These are phyloP conservation scores for Balansia obtecta DNA, from an alignment of 2,329 filamentous ascomycete genomes.

Conservation along the genomic window DNA sequence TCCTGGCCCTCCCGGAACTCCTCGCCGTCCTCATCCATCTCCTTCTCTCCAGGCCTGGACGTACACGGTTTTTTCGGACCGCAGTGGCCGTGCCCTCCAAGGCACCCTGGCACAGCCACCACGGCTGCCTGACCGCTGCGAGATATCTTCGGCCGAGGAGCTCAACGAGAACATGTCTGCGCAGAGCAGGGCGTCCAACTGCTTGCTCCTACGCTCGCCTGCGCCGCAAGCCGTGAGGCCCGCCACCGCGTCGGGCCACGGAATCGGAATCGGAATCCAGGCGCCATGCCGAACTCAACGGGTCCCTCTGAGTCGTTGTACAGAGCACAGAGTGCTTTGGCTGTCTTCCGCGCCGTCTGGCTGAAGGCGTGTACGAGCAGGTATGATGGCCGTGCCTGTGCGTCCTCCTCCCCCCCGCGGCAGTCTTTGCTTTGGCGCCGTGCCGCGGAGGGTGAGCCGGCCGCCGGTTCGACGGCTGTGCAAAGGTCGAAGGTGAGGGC, in stretches of 20 bases:
- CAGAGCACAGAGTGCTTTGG: conserved; percentile 57
- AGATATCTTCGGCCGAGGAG: conserved; percentile 53
- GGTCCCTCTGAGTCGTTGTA: conserved; percentile 49
- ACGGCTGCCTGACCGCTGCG: conserved; percentile 52
- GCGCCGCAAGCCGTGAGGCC: no score
- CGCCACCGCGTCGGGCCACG: conserved; percentile 51
- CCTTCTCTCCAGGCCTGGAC: conserved; percentile 59
- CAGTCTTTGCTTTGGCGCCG: conserved; percentile 36
- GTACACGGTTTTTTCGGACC: conserved; percentile 63
- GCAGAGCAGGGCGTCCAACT: conserved; percentile 50
- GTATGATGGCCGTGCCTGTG: conserved; percentile 61
- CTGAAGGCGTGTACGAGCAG: conserved; percentile 46
- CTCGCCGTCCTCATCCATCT: conserved; percentile 37
- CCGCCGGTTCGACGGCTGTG: conserved; percentile 74
- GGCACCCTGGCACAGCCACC: conserved; percentile 65
- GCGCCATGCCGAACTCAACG: conserved; percentile 61
- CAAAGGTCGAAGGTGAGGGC: conserved; percentile 65
- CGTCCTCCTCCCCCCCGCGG: conserved; percentile 40
- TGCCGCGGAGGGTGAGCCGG: conserved; percentile 41
- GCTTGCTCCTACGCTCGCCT: no score
- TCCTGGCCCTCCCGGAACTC: conserved; percentile 37
- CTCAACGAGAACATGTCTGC: conserved; percentile 67
- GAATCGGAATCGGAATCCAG: no score
- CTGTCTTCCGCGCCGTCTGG: conserved; percentile 48
- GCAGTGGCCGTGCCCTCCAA: conserved; percentile 50